phyloP scores from a whole-genome alignment of 345 rosid genomes.

The Dovyalis caffra region DNA sequence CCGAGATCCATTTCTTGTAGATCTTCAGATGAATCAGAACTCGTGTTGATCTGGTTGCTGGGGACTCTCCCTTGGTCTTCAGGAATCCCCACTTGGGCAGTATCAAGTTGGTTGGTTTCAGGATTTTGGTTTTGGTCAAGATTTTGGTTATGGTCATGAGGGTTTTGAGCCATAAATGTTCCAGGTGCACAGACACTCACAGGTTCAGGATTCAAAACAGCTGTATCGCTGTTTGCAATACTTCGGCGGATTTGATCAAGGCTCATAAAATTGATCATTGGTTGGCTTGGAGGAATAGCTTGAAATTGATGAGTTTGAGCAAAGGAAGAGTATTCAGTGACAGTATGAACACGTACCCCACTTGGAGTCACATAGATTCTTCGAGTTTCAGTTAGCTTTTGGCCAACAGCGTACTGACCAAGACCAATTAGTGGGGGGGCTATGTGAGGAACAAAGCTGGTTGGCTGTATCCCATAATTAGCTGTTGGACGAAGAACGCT shows the following conservation, averaged over 20 bases:
- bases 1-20: background rate
- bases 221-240: too few species aligned
- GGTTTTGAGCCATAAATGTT: background rate
- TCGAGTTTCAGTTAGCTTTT: background rate
- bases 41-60: too few species aligned
- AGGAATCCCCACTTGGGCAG: too few species aligned
- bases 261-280: background rate
- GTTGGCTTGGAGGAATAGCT: background rate
- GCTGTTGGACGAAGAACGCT: too few species aligned
- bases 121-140: background rate
- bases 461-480: background rate
- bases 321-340: background rate
- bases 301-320: too few species aligned
- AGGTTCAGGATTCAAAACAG: background rate
- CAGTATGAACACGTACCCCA: background rate
- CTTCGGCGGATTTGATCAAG: too few species aligned
- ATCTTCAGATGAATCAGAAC: too few species aligned
- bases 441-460: too few species aligned
- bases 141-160: background rate
- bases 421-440: background rate
- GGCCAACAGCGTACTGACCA: slow-evolving; percentile 16
- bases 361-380: background rate
- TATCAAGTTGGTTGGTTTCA: too few species aligned
- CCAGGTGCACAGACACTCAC: background rate
- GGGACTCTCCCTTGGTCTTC: too few species aligned